Conservation (phyloP, 441 rosid genomes). For the Cnidoscolus chayamansa region DNA sequence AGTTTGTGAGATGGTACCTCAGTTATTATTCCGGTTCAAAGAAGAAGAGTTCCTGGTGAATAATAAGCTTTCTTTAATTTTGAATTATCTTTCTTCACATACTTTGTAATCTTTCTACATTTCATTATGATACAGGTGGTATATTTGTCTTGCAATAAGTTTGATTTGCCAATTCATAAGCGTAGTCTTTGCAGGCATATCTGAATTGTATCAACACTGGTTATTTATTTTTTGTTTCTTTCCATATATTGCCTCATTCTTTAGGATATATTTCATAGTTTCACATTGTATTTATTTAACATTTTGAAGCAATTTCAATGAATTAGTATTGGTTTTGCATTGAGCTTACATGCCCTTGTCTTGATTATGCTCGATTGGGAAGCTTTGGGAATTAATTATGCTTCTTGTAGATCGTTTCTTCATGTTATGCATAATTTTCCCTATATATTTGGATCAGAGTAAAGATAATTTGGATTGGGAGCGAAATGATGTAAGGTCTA, state of each 20-base stretch:
- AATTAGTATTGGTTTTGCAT: too few species aligned
- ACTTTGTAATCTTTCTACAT: constrained; percentile 8
- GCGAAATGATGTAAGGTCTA: too few species aligned
- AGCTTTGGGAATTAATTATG: too few species aligned
- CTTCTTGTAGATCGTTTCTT: too few species aligned
- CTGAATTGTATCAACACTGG: constrained; percentile 3
- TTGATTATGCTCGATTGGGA: too few species aligned
- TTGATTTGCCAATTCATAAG: constrained; percentile 11
- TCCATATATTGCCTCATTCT: constrained; percentile 35
- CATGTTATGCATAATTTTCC: too few species aligned
- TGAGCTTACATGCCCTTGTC: too few species aligned
- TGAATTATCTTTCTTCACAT: background rate
- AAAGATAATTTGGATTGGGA: too few species aligned
- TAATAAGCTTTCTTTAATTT: background rate
- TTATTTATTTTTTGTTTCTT: constrained; percentile 1
- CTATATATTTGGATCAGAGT: too few species aligned
- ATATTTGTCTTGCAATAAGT: constrained; percentile 6
- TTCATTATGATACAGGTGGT: constrained; percentile 2
- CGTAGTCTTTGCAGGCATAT: constrained; percentile 11
- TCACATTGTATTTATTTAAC: too few species aligned
- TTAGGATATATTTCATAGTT: too few species aligned
- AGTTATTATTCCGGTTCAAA: constrained; percentile 27
- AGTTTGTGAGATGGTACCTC: constrained; percentile 72
- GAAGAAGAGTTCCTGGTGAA: constrained; percentile 28
- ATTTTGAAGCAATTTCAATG: too few species aligned